Conservation (phyloP, 2,329 filamentous ascomycete species). For the Dactylellina drechsleri region DNA sequence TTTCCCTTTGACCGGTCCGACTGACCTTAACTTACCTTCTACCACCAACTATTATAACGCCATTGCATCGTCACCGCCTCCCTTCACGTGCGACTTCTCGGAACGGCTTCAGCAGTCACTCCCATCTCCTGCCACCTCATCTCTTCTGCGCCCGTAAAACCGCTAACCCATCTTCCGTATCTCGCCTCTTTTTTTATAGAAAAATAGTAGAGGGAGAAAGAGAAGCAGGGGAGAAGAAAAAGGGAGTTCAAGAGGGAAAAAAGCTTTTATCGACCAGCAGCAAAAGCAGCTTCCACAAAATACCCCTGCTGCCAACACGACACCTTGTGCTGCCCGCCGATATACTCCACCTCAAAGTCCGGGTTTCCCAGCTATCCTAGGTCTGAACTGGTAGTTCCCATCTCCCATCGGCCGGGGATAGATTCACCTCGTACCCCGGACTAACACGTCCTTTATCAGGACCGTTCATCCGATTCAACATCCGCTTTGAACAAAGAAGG, state of each 20-base stretch:
- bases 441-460: conserved; percentile 37
- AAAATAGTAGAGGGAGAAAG: neutral
- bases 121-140: conserved; percentile 30
- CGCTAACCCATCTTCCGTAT: conserved; percentile 51
- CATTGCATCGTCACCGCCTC: neutral
- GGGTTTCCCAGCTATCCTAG: conserved; percentile 44
- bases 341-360: conserved; percentile 36
- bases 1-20: no score
- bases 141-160: neutral
- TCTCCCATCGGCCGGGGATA: conserved; percentile 31
- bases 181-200: conserved; percentile 21
- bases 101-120: conserved; percentile 54
- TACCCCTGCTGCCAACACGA: conserved; percentile 48
- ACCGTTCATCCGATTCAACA: conserved; percentile 40
- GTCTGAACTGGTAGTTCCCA: conserved; percentile 44
- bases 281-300: conserved; percentile 33
- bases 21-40: neutral
- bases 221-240: conserved; percentile 2
- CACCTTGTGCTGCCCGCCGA: conserved; percentile 35
- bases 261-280: conserved; percentile 4
- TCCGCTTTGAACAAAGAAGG: conserved; percentile 7
- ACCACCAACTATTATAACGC: neutral
- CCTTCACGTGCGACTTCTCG: conserved; percentile 54
- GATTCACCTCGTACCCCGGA: conserved; percentile 44
- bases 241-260: neutral